These are phyloP conservation scores for Arthromyces matolae DNA, from an alignment of 768 basidiomycete species.

Conservation along the genomic window DNA sequence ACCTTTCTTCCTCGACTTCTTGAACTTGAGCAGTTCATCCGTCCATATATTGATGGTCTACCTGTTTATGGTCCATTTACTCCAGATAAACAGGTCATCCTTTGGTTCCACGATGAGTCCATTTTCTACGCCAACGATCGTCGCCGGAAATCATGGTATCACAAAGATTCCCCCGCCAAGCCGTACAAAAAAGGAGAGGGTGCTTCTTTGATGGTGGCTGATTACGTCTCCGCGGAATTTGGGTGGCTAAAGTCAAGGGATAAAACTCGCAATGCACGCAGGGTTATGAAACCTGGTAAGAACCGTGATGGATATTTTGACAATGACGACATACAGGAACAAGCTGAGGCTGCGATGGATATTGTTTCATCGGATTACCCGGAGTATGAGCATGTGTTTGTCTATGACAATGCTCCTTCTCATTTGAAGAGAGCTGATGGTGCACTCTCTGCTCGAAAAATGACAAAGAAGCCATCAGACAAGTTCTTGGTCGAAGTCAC, in stretches of 20 bases:
- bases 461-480: slow-evolving; percentile 8
- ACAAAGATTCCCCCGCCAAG: slow-evolving; percentile 14
- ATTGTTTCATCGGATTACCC: slow-evolving; percentile 18
- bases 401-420: slow-evolving; percentile 10
- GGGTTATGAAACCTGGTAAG: slow-evolving; percentile 10
- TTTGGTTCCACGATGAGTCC: slow-evolving; percentile 23
- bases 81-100: neutral
- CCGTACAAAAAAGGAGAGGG: slow-evolving; percentile 29
- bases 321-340: slow-evolving; percentile 20
- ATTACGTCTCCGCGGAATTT: slow-evolving; percentile 31
- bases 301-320: slow-evolving; percentile 9
- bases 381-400: slow-evolving; percentile 14
- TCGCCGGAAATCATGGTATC: slow-evolving; percentile 18
- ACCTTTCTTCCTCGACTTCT: slow-evolving; percentile 18
- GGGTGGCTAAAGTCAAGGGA: slow-evolving; percentile 16
- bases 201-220: slow-evolving; percentile 29
- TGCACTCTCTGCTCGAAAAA: neutral
- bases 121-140: slow-evolving; percentile 24
- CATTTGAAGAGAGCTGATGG: slow-evolving; percentile 6
- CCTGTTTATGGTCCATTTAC: neutral
- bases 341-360: slow-evolving; percentile 21
- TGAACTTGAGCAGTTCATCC: slow-evolving; percentile 10
- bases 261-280: slow-evolving; percentile 7
- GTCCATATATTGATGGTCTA: slow-evolving; percentile 6
- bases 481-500: slow-evolving; percentile 21